phyloP scores from a whole-genome alignment of 805 yeast genomes.

The Candida taoyuanica region DNA sequence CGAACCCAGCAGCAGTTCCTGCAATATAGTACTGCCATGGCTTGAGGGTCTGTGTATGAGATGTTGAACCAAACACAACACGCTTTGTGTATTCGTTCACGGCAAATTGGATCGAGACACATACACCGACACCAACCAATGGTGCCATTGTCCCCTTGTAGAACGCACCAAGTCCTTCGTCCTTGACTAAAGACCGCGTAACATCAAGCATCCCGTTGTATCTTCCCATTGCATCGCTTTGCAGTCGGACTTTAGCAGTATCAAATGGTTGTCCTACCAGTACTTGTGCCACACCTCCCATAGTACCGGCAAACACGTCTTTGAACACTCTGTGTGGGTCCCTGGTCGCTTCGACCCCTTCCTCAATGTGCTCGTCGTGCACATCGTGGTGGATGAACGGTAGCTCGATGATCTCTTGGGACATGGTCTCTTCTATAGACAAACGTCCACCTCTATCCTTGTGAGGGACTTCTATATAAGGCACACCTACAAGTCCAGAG shows the following conservation, averaged over 20 bases:
- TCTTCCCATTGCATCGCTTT: constrained; percentile 77
- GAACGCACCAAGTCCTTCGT: constrained; percentile 83
- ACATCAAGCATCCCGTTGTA: constrained; percentile 75
- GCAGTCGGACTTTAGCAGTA: constrained; percentile 88
- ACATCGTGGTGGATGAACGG: too few relatives aligned
- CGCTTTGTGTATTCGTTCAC: constrained; percentile 94
- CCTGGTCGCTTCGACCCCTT: too few relatives aligned
- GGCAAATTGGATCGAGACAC: constrained; percentile 94
- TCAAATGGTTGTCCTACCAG: constrained; percentile 95
- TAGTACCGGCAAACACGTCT: constrained; percentile 66
- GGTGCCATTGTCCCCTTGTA: constrained; percentile 95
- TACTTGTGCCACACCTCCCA: constrained; percentile 96
- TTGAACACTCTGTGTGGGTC: constrained; percentile 24
- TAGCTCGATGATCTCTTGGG: neutral
- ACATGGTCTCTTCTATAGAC: neutral
- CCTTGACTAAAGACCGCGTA: constrained; percentile 59
- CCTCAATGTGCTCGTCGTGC: too few relatives aligned
- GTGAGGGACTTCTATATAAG: too few relatives aligned
- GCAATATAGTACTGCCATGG: constrained; percentile 69
- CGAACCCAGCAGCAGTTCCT: constrained; percentile 88
- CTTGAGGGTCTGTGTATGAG: constrained; percentile 36
- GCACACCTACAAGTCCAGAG: neutral
- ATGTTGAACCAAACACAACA: constrained; percentile 41
- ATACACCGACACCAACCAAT: constrained; percentile 89
- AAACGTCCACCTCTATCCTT: too few relatives aligned